Percentiles rank a stretch among this genome's conserved stretches.
Conservation (phyloP, 768 basidiomycete genomes). For the Russula sp. region DNA sequence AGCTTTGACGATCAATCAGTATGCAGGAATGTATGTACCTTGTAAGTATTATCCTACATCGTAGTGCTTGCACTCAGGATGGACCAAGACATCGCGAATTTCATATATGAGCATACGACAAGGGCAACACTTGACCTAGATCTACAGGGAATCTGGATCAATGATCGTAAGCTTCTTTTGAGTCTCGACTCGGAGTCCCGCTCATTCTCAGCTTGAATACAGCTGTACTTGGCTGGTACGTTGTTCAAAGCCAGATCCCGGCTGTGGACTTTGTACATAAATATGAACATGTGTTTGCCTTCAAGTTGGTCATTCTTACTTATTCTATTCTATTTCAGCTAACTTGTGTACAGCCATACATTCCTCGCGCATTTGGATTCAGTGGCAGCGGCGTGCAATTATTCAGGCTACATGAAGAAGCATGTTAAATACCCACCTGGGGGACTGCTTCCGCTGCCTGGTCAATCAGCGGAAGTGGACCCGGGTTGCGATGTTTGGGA, state of each 20-base stretch:
- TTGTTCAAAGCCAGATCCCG: slow-evolving; percentile 64
- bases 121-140: slow-evolving; percentile 39
- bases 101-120: slow-evolving; percentile 52
- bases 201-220: neutral
- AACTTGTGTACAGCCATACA: slow-evolving; percentile 38
- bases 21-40: slow-evolving; percentile 64
- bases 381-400: slow-evolving; percentile 47
- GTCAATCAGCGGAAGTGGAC: slow-evolving; percentile 39
- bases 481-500: slow-evolving; percentile 63
- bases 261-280: slow-evolving; percentile 70
- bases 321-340: neutral
- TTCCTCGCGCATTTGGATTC: slow-evolving; percentile 54
- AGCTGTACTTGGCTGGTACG: slow-evolving; percentile 54
- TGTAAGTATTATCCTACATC: slow-evolving; percentile 37
- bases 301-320: slow-evolving; percentile 45
- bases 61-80: neutral
- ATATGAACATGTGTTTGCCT: slow-evolving; percentile 59
- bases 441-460: slow-evolving; percentile 61
- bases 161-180: slow-evolving; percentile 46
- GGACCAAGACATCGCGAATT: slow-evolving; percentile 61
- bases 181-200: neutral
- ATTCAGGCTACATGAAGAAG: slow-evolving; percentile 52
- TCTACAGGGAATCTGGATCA: slow-evolving; percentile 66
- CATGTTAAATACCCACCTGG: slow-evolving; percentile 61
- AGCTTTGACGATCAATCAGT: slow-evolving; percentile 33